Evolutionary conservation across 2,329 filamentous ascomycete species (phyloP), one percentile per base, ranked within the genome.

Genomic region (Rutstroemia sp.): DNA sequence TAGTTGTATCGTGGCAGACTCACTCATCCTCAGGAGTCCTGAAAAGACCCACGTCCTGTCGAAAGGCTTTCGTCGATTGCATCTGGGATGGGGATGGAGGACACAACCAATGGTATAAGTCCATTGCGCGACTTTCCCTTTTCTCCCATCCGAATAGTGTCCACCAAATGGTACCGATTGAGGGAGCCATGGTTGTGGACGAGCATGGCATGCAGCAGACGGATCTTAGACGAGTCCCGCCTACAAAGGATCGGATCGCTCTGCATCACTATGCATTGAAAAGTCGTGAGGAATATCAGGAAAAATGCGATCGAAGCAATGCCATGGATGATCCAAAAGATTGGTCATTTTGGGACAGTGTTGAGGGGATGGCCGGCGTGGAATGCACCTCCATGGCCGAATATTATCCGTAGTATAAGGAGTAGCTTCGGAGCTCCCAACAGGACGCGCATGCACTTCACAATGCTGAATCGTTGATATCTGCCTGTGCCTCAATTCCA

Each of bases 211-310:
- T 67, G 45, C 16, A 41, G 34, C 19, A 19, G 19, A 19, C 6
- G 5, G 25, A 6, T 27, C 25, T 7, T 27, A 7, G 2, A 48
- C 57, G 67, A 25, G 50, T 52, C 21, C 64, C 66, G 23, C 65
- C 68, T 23, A 68, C 65, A 14, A 65, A 65, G 34, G 60, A 67
- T 44, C 57, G 65, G 25, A 62, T 71, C 48, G 62, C 62, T 2
- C 47, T 71, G 53, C 69, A 71, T 56, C 69, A 71, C 54, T 72
- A 70, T 59, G 67, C 67, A 4, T 53, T 67, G 44, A 69, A 70
- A 59, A 69, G 67, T 53, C 57, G 63, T 25, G 64, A 69, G 59
- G 64, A 71, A 56, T 71, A 65, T 52, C 62, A 64, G 58, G 63
- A 64, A 51, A 68, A 68, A 60, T 62, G 65, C 51, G 56, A 55